Evolutionary conservation across 768 basidiomycete genomes (phyloP).

Genomic region (Kwoniella sp.): DNA sequence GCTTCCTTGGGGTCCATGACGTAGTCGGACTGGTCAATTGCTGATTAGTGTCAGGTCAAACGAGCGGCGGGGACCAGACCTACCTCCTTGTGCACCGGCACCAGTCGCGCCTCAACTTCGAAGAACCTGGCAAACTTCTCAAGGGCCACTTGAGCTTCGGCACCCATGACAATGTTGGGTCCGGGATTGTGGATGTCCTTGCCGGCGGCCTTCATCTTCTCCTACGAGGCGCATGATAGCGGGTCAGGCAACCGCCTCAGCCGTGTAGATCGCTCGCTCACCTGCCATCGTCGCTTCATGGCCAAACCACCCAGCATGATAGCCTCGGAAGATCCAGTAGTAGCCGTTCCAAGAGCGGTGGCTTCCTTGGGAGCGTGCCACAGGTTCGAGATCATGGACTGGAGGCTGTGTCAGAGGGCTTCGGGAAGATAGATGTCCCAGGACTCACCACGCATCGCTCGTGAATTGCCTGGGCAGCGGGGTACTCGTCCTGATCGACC

Average conservation of each 20-base stretch:
- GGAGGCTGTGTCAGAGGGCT: background rate
- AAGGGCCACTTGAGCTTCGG: conserved; percentile 66
- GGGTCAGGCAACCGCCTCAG: no score
- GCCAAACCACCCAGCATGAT: conserved; percentile 70
- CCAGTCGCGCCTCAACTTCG: conserved; percentile 63
- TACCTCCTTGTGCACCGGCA: conserved; percentile 60
- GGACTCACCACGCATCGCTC: conserved; percentile 44
- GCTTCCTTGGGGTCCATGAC: conserved; percentile 68
- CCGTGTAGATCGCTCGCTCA: no score
- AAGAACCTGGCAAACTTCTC: conserved; percentile 67
- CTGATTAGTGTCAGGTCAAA: background rate
- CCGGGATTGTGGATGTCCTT: conserved; percentile 66
- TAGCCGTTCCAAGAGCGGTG: conserved; percentile 63
- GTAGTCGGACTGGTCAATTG: conserved; percentile 58
- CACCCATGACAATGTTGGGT: conserved; percentile 54
- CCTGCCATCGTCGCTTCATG: conserved; percentile 68
- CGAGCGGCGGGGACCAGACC: background rate
- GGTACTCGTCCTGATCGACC: conserved; percentile 69
- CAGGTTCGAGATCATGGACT: conserved; percentile 62
- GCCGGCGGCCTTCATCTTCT: conserved; percentile 60
- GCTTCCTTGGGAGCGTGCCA: conserved; percentile 62
- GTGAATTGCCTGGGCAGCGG: conserved; percentile 49
- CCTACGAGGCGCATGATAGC: background rate
- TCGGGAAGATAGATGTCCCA: background rate
- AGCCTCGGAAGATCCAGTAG: conserved; percentile 67